A percentile compares a stretch with the other conserved stretches of the same genome.
Conservation (phyloP, 306 rosid genomes). For the Lathyrus aphaca region DNA sequence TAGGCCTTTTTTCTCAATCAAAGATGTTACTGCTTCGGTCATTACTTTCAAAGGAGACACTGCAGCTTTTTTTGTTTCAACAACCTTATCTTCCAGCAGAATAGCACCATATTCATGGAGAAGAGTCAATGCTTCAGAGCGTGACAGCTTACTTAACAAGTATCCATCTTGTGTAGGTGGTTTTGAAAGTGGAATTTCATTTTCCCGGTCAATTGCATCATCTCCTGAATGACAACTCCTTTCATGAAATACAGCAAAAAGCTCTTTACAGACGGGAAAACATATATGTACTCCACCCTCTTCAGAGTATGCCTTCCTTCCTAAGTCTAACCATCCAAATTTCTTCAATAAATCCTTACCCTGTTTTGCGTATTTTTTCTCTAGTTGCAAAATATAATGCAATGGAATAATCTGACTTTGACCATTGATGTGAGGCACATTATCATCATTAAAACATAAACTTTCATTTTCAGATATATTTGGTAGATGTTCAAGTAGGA, state of each 20-base stretch:
- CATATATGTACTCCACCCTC: slow-evolving; percentile 69
- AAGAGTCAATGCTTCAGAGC: slow-evolving; percentile 59
- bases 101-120: slow-evolving; percentile 65
- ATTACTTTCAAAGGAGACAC: slow-evolving; percentile 73
- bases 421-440: slow-evolving; percentile 37
- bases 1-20: slow-evolving; percentile 65
- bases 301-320: slow-evolving; percentile 66
- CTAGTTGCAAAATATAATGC: slow-evolving; percentile 67
- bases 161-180: slow-evolving; percentile 40
- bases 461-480: slow-evolving; percentile 46
- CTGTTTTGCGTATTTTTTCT: slow-evolving; percentile 70
- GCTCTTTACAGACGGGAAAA: slow-evolving; percentile 67
- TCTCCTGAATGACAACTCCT: slow-evolving; percentile 45
- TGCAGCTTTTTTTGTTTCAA: slow-evolving; percentile 57
- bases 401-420: slow-evolving; percentile 40
- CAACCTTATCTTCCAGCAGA: slow-evolving; percentile 58
- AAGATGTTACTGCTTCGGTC: slow-evolving; percentile 66
- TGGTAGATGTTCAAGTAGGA: slow-evolving; percentile 36
- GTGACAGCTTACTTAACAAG: slow-evolving; percentile 45
- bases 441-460: slow-evolving; percentile 42
- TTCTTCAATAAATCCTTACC: slow-evolving; percentile 89
- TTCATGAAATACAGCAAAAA: slow-evolving; percentile 50
- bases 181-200: slow-evolving; percentile 43
- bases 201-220: slow-evolving; percentile 48
- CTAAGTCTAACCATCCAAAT: slow-evolving; percentile 87